Evolutionary conservation across 768 basidiomycete species (phyloP).

Genomic region (Heimioporus sp.): DNA sequence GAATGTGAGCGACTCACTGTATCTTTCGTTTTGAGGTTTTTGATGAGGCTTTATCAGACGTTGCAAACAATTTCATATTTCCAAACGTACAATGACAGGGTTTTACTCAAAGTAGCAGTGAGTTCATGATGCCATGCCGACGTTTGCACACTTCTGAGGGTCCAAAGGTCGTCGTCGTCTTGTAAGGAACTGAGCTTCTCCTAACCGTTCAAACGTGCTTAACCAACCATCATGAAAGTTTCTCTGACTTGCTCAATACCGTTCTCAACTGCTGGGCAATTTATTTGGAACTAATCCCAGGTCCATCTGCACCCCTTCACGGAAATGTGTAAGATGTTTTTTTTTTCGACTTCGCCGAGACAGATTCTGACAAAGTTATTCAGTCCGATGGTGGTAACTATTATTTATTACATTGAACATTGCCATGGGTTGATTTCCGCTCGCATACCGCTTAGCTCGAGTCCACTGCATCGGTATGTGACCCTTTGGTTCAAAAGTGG

Average conservation of each 20-base stretch:
- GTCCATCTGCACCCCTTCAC: neutral
- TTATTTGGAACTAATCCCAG: slow-evolving; percentile 5
- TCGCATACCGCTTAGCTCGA: slow-evolving; percentile 4
- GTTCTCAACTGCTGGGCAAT: slow-evolving; percentile 10
- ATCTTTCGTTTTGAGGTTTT: neutral
- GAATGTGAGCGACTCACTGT: slow-evolving; percentile 1
- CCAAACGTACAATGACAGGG: slow-evolving; percentile 4
- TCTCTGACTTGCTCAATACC: slow-evolving; percentile 13
- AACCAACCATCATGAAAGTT: neutral
- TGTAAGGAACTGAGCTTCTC: neutral
- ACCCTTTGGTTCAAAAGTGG: neutral
- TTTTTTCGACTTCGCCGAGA: neutral
- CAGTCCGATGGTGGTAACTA: slow-evolving; percentile 14
- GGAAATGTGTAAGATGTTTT: slow-evolving; percentile 4
- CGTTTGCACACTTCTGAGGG: neutral
- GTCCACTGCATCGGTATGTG: slow-evolving; percentile 14
- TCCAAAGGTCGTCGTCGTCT: slow-evolving; percentile 3
- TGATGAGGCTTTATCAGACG: slow-evolving; percentile 1
- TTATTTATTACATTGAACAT: neutral
- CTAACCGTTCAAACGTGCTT: neutral
- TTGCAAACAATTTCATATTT: slow-evolving; percentile 9
- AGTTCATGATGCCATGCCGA: neutral
- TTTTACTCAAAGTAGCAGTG: slow-evolving; percentile 4
- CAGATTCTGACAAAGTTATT: neutral
- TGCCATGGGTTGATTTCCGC: neutral